Conservation (phyloP, 2,329 filamentous ascomycete genomes). For the Xylaria sp. region DNA sequence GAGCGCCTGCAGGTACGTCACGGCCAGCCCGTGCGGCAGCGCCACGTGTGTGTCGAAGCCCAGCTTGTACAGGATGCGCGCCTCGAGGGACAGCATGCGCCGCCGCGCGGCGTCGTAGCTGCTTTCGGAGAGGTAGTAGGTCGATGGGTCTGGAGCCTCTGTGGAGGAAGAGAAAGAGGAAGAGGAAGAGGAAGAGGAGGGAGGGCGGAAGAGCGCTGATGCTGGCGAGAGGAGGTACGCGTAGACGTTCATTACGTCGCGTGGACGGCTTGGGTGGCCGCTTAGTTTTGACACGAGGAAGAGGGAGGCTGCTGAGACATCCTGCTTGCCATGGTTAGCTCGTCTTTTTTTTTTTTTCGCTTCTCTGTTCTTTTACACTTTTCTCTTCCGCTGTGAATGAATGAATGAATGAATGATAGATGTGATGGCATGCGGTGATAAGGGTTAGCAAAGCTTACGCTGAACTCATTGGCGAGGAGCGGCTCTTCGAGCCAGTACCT, state of each 20-base stretch:
- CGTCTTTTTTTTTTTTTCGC: not conserved
- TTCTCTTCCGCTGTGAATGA: not conserved
- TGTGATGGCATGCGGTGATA: too few species aligned
- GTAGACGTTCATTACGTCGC: constrained; percentile 87
- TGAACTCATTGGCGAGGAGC: constrained; percentile 69
- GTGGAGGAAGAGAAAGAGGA: constrained; percentile 48
- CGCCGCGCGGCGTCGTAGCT: constrained; percentile 74
- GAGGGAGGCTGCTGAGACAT: constrained; percentile 82
- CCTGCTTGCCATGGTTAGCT: constrained; percentile 59
- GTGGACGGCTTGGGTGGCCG: constrained; percentile 77
- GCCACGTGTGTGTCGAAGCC: constrained; percentile 87
- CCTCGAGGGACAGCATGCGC: constrained; percentile 78
- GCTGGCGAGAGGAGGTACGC: constrained; percentile 77
- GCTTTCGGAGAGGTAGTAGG: constrained; percentile 78
- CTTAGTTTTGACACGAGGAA: constrained; percentile 88
- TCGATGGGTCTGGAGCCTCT: constrained; percentile 55
- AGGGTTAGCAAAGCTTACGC: constrained; percentile 53
- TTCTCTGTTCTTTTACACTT: not conserved
- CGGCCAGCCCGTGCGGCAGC: constrained; percentile 84
- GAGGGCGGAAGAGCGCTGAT: constrained; percentile 64
- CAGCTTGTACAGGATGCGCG: constrained; percentile 78
- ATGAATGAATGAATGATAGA: not conserved
- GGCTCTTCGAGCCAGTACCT: constrained; percentile 78
- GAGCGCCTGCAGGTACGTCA: constrained; percentile 93
- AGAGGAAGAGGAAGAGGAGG: constrained; percentile 52